These are phyloP conservation scores for Alternaria incomplexa DNA, from an alignment of 2,329 filamentous ascomycete genomes.

Conservation along the genomic window DNA sequence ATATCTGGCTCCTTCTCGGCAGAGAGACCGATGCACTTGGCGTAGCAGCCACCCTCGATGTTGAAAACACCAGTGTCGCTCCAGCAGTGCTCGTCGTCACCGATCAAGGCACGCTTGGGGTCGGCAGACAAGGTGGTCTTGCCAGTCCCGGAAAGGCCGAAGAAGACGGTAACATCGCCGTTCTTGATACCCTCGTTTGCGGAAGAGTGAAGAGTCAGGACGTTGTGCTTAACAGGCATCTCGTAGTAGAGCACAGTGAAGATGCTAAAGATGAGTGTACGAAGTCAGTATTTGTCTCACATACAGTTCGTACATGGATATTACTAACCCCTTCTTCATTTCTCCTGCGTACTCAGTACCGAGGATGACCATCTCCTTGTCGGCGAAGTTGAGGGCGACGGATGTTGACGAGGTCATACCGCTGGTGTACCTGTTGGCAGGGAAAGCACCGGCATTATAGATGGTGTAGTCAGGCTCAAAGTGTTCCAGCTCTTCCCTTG, in stretches of 20 bases:
- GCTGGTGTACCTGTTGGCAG: slow-evolving; percentile 95
- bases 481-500: slow-evolving; percentile 87
- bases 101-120: slow-evolving; percentile 93
- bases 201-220: slow-evolving; percentile 96
- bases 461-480: slow-evolving; percentile 99
- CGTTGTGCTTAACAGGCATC: slow-evolving; percentile 99
- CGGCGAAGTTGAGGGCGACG: slow-evolving; percentile 97
- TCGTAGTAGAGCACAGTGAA: slow-evolving; percentile 99
- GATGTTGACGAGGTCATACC: slow-evolving; percentile 99
- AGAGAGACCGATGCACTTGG: slow-evolving; percentile 96
- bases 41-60: slow-evolving; percentile 99
- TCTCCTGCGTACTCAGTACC: slow-evolving; percentile 94
- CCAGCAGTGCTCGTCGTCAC: slow-evolving; percentile 99
- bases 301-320: no score
- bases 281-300: no score
- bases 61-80: slow-evolving; percentile 97
- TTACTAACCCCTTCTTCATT: slow-evolving; percentile 69
- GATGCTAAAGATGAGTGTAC: slow-evolving; percentile 58
- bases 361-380: slow-evolving; percentile 99
- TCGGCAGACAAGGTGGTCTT: slow-evolving; percentile 99
- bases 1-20: slow-evolving; percentile 99
- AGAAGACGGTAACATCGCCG: slow-evolving; percentile 98
- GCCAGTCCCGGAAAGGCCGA: slow-evolving; percentile 96
- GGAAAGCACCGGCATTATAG: slow-evolving; percentile 99
- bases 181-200: slow-evolving; percentile 88